Conservation (phyloP, 148 eudicot species). For the Persicaria tinctoria region DNA sequence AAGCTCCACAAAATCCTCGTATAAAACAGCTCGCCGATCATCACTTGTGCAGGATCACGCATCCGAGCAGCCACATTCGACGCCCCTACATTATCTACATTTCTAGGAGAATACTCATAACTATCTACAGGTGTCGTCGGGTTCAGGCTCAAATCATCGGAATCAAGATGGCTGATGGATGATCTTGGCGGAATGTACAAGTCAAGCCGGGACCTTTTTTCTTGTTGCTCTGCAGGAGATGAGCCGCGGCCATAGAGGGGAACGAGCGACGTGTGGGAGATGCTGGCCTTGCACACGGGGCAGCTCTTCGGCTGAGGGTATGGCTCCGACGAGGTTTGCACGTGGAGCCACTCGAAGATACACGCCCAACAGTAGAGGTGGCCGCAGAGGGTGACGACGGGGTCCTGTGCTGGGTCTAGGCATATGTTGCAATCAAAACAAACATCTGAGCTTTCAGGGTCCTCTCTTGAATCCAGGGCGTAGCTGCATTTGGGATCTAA, state of each 20-base stretch:
- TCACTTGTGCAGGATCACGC: constrained; percentile 45
- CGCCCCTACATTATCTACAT: constrained; percentile 24
- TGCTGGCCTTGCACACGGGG: constrained; percentile 71
- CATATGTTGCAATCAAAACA: constrained; percentile 83
- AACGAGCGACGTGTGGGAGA: constrained; percentile 55
- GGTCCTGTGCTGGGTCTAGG: constrained; percentile 75
- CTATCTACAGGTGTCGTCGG: background rate
- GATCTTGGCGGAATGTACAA: background rate
- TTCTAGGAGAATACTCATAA: background rate
- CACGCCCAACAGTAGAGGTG: constrained; percentile 92
- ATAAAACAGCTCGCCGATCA: constrained; percentile 67
- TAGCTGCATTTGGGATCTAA: constrained; percentile 27
- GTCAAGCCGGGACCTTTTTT: constrained; percentile 16
- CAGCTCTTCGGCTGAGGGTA: constrained; percentile 41
- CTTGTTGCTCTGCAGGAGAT: constrained; percentile 27
- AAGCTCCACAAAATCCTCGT: constrained; percentile 62
- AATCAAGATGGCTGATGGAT: background rate
- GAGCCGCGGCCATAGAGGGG: constrained; percentile 67
- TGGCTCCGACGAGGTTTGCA: constrained; percentile 41
- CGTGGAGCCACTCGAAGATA: constrained; percentile 75
- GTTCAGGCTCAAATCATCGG: background rate
- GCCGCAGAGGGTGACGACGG: constrained; percentile 88
- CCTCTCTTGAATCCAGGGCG: constrained; percentile 18
- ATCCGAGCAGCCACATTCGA: background rate
- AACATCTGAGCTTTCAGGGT: constrained; percentile 28